Evolutionary conservation across 2,329 filamentous ascomycete species (phyloP).

Genomic region (Huntiella decipiens): DNA sequence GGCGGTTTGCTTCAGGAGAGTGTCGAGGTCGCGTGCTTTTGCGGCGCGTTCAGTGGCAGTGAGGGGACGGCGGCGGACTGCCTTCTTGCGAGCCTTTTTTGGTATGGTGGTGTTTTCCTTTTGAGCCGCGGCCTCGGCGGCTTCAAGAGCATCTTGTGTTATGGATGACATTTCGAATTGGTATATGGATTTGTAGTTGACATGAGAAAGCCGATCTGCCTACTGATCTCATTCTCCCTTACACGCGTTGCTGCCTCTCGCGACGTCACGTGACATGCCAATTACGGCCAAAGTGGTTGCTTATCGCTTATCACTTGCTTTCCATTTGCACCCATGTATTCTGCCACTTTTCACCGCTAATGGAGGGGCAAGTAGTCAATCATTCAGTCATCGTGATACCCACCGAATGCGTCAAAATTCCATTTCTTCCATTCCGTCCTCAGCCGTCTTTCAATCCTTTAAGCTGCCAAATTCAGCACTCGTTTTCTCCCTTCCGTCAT

Average conservation of each 20-base stretch:
- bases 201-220: neutral
- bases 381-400: neutral
- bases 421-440: too few species aligned
- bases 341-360: slow-evolving; percentile 9
- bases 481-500: neutral
- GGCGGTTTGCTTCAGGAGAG: slow-evolving; percentile 38
- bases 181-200: neutral
- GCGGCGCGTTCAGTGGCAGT: slow-evolving; percentile 28
- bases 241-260: neutral
- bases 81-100: slow-evolving; percentile 29
- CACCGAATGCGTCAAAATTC: too few species aligned
- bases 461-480: neutral
- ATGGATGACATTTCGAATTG: slow-evolving; percentile 5
- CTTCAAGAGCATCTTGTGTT: slow-evolving; percentile 16
- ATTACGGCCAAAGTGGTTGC: neutral
- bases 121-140: slow-evolving; percentile 21
- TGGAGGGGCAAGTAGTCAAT: slow-evolving; percentile 6
- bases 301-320: neutral
- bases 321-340: neutral
- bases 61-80: slow-evolving; percentile 24
- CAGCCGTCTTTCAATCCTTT: neutral
- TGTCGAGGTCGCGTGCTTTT: slow-evolving; percentile 40
- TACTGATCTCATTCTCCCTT: neutral
- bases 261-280: slow-evolving; percentile 6
- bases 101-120: slow-evolving; percentile 21